phyloP scores from a whole-genome alignment of 805 yeast genomes.

The Starmerella stellata region DNA sequence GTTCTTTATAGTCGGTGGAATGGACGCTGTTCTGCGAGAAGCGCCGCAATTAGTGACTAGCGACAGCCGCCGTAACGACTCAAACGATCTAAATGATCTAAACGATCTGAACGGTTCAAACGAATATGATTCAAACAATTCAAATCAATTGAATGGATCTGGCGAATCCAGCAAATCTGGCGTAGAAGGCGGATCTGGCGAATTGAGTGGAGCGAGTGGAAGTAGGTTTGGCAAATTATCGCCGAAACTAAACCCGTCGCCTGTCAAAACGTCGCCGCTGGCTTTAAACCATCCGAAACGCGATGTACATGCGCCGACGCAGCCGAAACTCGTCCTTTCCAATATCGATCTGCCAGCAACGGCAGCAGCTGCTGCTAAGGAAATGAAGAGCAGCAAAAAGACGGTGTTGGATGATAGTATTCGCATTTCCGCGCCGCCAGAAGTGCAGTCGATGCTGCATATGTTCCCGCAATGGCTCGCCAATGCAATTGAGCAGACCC shows the following conservation, averaged over 20 bases:
- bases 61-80: no score
- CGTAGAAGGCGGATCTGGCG: no score
- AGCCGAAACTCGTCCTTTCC: not conserved
- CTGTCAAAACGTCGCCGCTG: no score
- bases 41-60: constrained; percentile 2
- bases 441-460: constrained; percentile 6
- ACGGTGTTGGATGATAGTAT: constrained; percentile 12
- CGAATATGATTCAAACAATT: no score
- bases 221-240: not conserved
- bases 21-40: constrained; percentile 5
- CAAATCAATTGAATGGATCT: no score
- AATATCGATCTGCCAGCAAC: not conserved
- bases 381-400: not conserved
- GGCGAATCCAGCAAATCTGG: no score
- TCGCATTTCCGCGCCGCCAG: constrained; percentile 7
- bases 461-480: constrained; percentile 40
- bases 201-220: no score
- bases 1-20: constrained; percentile 15
- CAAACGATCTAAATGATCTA: no score
- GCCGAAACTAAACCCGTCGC: not conserved
- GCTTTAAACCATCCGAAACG: no score
- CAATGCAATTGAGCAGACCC: constrained; percentile 22
- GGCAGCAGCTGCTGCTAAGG: not conserved
- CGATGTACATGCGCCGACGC: not conserved
- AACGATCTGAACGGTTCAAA: no score